Conservation (phyloP, 169 alveolate species). For the Babesia caballi region DNA sequence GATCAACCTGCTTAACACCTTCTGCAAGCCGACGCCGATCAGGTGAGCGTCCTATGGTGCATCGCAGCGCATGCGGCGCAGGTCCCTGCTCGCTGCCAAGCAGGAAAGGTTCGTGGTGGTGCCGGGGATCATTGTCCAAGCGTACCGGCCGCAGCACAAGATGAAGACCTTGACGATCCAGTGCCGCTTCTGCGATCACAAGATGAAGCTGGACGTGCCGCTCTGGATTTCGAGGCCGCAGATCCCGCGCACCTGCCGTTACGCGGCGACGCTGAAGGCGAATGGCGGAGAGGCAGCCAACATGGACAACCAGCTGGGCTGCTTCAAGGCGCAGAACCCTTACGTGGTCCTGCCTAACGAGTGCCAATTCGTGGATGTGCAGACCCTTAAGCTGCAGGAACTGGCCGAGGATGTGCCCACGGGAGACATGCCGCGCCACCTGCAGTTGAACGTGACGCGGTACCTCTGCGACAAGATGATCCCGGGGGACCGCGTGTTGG, state of each 20-base stretch:
- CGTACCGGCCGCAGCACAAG: constrained; percentile 88
- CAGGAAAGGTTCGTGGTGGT: constrained; percentile 90
- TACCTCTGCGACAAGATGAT: constrained; percentile 89
- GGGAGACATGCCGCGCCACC: constrained; percentile 89
- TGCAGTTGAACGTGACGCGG: constrained; percentile 86
- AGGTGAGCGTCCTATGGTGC: constrained; percentile 17
- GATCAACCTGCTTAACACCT: constrained; percentile 71
- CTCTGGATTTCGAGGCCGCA: constrained; percentile 85
- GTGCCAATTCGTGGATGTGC: constrained; percentile 93
- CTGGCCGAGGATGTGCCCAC: constrained; percentile 97
- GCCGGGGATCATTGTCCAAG: constrained; percentile 93
- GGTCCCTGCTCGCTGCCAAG: constrained; percentile 67
- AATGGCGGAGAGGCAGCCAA: constrained; percentile 61
- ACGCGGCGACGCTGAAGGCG: constrained; percentile 70
- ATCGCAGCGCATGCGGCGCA: neutral
- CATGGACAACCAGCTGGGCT: constrained; percentile 74
- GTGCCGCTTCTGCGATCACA: constrained; percentile 91
- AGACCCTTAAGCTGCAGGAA: constrained; percentile 95
- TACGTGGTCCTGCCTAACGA: constrained; percentile 92
- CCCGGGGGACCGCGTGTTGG: constrained; percentile 97
- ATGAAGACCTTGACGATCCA: constrained; percentile 75
- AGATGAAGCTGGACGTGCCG: constrained; percentile 83
- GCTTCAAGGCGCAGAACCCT: constrained; percentile 79
- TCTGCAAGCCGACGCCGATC: constrained; percentile 74
- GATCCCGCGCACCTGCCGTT: constrained; percentile 73